Conservation (phyloP, 176 grass and related monocot species). For the Triticum turgidum region DNA sequence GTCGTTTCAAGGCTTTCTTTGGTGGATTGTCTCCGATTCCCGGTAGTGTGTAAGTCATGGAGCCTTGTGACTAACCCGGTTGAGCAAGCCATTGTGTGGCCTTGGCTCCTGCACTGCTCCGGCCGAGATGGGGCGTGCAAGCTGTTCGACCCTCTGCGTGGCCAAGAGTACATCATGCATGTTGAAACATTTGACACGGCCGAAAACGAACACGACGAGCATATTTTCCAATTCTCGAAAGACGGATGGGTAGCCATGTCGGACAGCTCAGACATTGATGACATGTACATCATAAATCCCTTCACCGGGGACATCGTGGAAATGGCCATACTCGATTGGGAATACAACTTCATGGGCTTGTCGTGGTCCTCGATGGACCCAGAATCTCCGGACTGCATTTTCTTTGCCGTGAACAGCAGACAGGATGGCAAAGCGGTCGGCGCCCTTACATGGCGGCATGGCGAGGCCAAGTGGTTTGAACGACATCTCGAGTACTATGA, state of each 20-base stretch:
- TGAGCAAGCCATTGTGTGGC: constrained; percentile 4
- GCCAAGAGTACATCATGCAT: background rate
- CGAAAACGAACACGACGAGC: background rate
- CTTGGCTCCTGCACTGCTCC: constrained; percentile 3
- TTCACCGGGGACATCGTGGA: background rate
- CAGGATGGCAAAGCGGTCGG: background rate
- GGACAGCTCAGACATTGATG: background rate
- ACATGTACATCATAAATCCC: background rate
- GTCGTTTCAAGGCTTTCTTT: too few relatives aligned
- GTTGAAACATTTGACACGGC: background rate
- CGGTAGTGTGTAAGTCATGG: background rate
- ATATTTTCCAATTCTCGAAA: background rate
- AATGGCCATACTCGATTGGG: background rate
- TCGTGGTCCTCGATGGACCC: background rate
- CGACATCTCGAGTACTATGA: background rate
- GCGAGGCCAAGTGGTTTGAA: background rate
- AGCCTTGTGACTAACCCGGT: background rate
- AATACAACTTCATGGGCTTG: background rate
- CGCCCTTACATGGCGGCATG: too few relatives aligned
- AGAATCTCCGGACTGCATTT: background rate
- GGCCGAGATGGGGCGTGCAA: background rate
- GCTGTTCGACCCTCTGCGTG: background rate
- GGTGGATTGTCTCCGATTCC: background rate
- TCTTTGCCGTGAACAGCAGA: background rate
- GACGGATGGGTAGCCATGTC: background rate